Evolutionary conservation across 139 green algal species (phyloP), one percentile per base, ranked within the genome.

Genomic region (Zygnema circumcarinatum): DNA sequence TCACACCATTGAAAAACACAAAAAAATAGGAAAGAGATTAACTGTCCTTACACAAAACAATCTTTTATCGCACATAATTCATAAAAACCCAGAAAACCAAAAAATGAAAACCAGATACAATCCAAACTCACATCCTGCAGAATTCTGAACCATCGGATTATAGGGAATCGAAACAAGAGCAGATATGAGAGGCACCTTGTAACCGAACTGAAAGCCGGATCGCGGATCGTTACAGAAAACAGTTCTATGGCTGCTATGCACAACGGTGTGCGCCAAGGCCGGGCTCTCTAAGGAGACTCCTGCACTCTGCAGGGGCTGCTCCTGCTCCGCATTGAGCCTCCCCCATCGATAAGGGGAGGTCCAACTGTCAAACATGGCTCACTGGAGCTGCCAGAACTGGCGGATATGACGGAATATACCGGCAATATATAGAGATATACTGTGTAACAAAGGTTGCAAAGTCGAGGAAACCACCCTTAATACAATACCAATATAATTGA

Each of bases 191-290:
- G 41, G 35, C n/a, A 83, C 76, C 76, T 83, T 83, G 76, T 83
- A 83, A 25, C 38, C 35, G 20, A 73, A 62, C 36, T 83, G 76
- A 42, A 62, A 38, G 21, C 38, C 35, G 36, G 76, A 42, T 54
- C 76, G 32, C 21, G 76, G 76, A 62, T 83, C 76, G 35, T 83
- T 83, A 20, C 54, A 52, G 35, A 74, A 73, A 54, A 83, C 38
- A 29, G 76, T 83, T 33, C 76, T 31, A 83, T 83, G 76, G 76
- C 76, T 83, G 32, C 76, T 54, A 16, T 78, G 69, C 7, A 78
- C 69, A 7, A 78, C 36, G 3, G 36, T 52, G 16, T 39, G 69
- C 7, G 11, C 69, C 7, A 11, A 16, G 7, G 11, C 7, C 7
- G 69, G 69, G 16, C 69, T 78, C 35, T 39, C 35, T 52, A 78